Conservation (phyloP, 2,329 filamentous ascomycete species). For the Lasiodiplodia citricola region DNA sequence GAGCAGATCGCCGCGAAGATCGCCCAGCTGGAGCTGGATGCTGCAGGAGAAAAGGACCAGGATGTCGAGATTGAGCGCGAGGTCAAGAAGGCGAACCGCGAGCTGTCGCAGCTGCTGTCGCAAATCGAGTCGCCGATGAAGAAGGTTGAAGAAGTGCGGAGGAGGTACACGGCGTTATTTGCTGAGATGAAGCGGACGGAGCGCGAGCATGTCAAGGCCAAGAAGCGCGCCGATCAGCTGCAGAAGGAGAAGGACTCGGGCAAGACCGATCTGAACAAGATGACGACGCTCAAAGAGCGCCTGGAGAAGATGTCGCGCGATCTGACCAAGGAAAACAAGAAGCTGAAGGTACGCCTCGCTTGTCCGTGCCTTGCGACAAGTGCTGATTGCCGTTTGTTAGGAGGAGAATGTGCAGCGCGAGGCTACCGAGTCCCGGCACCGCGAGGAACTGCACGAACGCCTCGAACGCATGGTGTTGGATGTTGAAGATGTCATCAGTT, state of each 20-base stretch:
- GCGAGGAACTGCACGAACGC: constrained; percentile 82
- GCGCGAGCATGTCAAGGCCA: constrained; percentile 92
- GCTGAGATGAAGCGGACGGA: constrained; percentile 96
- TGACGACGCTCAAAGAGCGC: constrained; percentile 90
- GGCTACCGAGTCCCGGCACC: constrained; percentile 82
- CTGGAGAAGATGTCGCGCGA: constrained; percentile 95
- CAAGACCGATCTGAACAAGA: constrained; percentile 87
- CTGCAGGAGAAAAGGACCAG: constrained; percentile 91
- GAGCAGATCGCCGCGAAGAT: constrained; percentile 93
- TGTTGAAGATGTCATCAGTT: constrained; percentile 85
- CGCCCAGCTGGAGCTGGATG: constrained; percentile 92
- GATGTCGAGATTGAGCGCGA: constrained; percentile 95
- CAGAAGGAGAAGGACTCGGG: constrained; percentile 97
- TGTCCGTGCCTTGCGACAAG: not conserved
- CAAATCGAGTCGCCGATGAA: constrained; percentile 91
- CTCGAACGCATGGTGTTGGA: constrained; percentile 81
- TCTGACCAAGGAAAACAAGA: constrained; percentile 96
- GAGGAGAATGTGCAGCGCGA: constrained; percentile 88
- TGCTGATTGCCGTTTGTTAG: constrained; percentile 49
- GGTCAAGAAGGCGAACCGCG: constrained; percentile 91
- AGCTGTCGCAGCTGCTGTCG: constrained; percentile 81
- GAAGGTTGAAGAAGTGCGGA: constrained; percentile 88
- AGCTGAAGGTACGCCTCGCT: constrained; percentile 76
- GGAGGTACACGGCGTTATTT: constrained; percentile 87
- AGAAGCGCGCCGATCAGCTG: constrained; percentile 89